Base-by-base conservation (phyloP, 1,284 basidiomycete species). In the Tremellales sp. region DNA sequence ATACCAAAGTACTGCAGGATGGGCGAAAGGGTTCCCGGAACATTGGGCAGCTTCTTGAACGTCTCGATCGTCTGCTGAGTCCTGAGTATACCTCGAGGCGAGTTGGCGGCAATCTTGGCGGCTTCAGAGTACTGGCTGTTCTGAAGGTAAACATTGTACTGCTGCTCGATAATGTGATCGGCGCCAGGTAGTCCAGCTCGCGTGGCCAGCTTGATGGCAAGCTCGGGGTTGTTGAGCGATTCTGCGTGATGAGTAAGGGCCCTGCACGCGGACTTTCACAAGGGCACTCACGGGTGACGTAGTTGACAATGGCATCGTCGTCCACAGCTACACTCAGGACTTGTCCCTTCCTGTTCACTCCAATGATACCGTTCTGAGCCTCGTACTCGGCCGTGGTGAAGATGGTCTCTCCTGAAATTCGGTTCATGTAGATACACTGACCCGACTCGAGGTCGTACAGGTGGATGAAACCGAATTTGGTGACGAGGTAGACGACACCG, bases 361-460 rank as follows among this genome's bases (percentile, higher is more conserved):
- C 96, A 61, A 99, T 91, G 74, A 99, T 96, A 77, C 96, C 96
- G 70, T 91, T 84, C 12, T 86, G 85, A 24, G 85, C 82, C 75
- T 97, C 93, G 73, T 97, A 91, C 67, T 97, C 92, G 17, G 93
- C 89, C 6, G 96, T 97, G 45, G 97, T 93, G 75, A 99, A 98
- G 74, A 98, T 97, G 43, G 96, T 98, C 78, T 98, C 96, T 40
- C 96, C 94, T 44, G 91, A 96, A 73, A 99, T 98, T 58, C 96
- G 88, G 82, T 99, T 98, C 96, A 98, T 99, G 81, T 98, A 99
- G 63, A 98, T 86, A 78, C 96, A 98, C 46, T 91, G 87, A 53
- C 94, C 96, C n/a, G 88, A 84, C 76, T 99, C 96, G 60, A 98
- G 83, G 76, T 99, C 96, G 76, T 99, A 99, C 15, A 99, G 82